These are phyloP conservation scores for Lablab purpureus DNA, from an alignment of 306 rosid genomes.

Conservation along the genomic window DNA sequence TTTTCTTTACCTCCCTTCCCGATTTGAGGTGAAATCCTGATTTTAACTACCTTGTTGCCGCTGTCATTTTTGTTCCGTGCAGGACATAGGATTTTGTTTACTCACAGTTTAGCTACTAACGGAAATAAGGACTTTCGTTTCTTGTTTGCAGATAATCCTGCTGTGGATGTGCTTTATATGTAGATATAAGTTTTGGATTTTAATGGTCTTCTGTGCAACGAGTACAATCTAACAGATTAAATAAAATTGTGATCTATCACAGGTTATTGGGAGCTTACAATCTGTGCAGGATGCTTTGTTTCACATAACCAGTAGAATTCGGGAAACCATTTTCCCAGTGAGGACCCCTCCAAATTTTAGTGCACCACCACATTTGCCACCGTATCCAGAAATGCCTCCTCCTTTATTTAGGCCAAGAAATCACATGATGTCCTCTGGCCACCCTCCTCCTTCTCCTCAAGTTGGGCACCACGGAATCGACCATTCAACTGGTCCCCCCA, in stretches of 20 bases:
- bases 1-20: background rate
- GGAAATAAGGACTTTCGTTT: background rate
- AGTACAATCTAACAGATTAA: constrained; percentile 4
- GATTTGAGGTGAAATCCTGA: background rate
- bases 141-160: constrained; percentile 18
- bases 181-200: constrained; percentile 25
- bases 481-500: constrained; percentile 61
- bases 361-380: constrained; percentile 62
- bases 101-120: background rate
- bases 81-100: constrained; percentile 3
- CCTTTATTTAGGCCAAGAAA: constrained; percentile 74
- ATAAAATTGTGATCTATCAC: constrained; percentile 41
- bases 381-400: constrained; percentile 74
- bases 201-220: constrained; percentile 13
- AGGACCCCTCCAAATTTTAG: constrained; percentile 69
- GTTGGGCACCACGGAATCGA: constrained; percentile 73
- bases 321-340: constrained; percentile 80
- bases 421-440: constrained; percentile 70
- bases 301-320: constrained; percentile 81
- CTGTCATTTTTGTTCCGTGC: background rate
- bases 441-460: constrained; percentile 68
- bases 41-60: background rate
- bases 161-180: background rate
- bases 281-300: constrained; percentile 90
- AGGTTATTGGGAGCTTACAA: constrained; percentile 78